Evolutionary conservation across 2,329 filamentous ascomycete species (phyloP).

Genomic region (Fusarium anthophilum): DNA sequence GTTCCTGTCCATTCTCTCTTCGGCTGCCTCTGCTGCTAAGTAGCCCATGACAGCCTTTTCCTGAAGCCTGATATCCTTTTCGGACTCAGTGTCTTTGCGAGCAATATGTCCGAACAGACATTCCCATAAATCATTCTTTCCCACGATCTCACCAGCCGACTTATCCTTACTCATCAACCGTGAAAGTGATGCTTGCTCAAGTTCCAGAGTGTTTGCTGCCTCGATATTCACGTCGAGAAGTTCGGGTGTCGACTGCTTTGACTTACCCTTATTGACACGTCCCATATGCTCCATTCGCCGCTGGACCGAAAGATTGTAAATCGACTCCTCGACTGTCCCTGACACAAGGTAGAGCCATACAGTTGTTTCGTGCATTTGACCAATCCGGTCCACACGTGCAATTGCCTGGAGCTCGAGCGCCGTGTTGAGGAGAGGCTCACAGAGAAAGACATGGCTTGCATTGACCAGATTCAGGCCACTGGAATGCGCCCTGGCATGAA

Average conservation of each 20-base stretch:
- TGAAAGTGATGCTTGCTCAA: constrained; percentile 76
- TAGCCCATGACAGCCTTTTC: constrained; percentile 53
- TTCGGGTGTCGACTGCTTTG: constrained; percentile 54
- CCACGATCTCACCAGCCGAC: constrained; percentile 81
- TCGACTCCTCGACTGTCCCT: constrained; percentile 90
- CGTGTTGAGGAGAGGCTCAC: constrained; percentile 92
- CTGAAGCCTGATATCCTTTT: constrained; percentile 42
- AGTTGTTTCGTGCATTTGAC: constrained; percentile 86
- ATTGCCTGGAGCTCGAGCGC: constrained; percentile 95
- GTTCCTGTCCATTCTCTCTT: constrained; percentile 43
- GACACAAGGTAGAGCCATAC: constrained; percentile 96
- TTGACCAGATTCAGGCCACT: constrained; percentile 92
- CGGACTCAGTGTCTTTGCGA: constrained; percentile 39
- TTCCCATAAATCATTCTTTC: constrained; percentile 83
- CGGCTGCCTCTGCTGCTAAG: constrained; percentile 57
- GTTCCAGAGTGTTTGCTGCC: constrained; percentile 83
- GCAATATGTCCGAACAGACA: constrained; percentile 79
- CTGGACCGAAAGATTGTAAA: constrained; percentile 85
- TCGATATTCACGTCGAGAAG: constrained; percentile 74
- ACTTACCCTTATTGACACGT: constrained; percentile 48
- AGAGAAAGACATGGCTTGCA: constrained; percentile 93
- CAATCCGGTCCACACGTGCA: constrained; percentile 93
- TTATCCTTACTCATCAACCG: constrained; percentile 76
- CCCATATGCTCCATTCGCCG: constrained; percentile 82
- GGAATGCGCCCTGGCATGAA: constrained; percentile 89